A percentile compares a stretch with the other conserved stretches of the same genome.
Evolutionary conservation across 495 filamentous ascomycete species (phyloP).

Genomic region (Xylaria sp.): DNA sequence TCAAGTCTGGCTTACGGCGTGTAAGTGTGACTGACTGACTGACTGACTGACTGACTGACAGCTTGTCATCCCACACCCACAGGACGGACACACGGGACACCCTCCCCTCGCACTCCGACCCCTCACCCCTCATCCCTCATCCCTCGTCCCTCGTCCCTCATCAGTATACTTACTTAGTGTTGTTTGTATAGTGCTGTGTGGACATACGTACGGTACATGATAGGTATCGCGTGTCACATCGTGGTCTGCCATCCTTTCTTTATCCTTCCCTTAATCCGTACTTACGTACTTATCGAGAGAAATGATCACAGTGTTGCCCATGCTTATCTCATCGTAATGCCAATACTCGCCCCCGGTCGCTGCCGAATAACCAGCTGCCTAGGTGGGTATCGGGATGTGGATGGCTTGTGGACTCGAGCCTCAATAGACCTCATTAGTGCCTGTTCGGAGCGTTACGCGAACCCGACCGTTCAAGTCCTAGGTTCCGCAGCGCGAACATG

Average conservation of each 20-base stretch:
- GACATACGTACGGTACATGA: too few relatives aligned
- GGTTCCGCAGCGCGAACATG: background rate
- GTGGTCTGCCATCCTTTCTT: background rate
- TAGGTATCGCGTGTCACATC: too few relatives aligned
- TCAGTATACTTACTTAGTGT: too few relatives aligned
- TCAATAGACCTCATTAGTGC: conserved; percentile 18
- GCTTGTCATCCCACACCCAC: background rate
- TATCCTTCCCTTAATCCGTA: conserved; percentile 16
- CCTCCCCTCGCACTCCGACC: too few relatives aligned
- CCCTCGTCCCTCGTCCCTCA: too few relatives aligned
- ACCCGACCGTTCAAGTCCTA: background rate
- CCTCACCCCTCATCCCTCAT: background rate
- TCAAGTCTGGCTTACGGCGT: background rate
- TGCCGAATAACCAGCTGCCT: conserved; percentile 14
- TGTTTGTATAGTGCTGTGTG: too few relatives aligned
- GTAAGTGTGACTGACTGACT: too few relatives aligned
- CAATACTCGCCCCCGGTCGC: background rate
- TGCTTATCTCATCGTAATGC: background rate
- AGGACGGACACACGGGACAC: background rate
- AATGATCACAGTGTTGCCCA: background rate
- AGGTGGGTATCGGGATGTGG: conserved; percentile 24
- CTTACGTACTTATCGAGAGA: background rate
- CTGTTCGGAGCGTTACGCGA: background rate
- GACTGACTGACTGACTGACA: too few relatives aligned
- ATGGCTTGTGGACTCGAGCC: conserved; percentile 20